Percentiles rank a stretch among this genome's conserved stretches.
Evolutionary conservation across 495 filamentous ascomycete genomes (phyloP).

Genomic region (Astrothelium macrocarpum): DNA sequence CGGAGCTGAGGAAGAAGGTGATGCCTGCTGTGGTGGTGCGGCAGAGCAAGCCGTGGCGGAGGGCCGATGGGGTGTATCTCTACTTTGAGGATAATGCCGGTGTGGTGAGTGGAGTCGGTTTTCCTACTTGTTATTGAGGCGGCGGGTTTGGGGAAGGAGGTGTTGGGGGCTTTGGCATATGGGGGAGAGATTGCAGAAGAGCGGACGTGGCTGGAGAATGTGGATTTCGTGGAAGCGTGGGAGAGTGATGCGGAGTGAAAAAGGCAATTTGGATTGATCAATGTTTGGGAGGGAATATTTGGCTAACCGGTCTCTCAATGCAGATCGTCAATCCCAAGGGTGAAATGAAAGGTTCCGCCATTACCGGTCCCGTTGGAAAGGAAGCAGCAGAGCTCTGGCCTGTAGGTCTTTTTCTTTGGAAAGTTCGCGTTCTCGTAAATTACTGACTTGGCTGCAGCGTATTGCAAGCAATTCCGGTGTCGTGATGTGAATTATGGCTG

Average conservation of each 20-base stretch:
- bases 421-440: conserved; percentile 5
- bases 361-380: conserved; percentile 98
- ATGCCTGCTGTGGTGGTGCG: conserved; percentile 97
- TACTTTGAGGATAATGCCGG: conserved; percentile 99
- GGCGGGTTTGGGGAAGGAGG: no score
- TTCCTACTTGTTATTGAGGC: neutral
- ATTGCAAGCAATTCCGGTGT: conserved; percentile 99
- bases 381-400: conserved; percentile 99
- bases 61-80: conserved; percentile 92
- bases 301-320: neutral
- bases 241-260: neutral
- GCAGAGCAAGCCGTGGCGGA: conserved; percentile 98
- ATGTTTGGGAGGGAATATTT: no score
- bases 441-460: conserved; percentile 49
- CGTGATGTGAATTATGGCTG: conserved; percentile 68
- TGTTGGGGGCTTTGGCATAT: no score
- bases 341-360: conserved; percentile 99
- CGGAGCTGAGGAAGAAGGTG: conserved; percentile 98
- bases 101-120: conserved; percentile 58
- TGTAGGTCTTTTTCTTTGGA: conserved; percentile 44
- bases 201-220: no score
- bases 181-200: no score
- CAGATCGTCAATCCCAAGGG: conserved; percentile 99
- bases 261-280: neutral
- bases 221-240: neutral